Conservation (phyloP, 352 stramenopile genomes). For the Hyaloperonospora arabidopsidis region DNA sequence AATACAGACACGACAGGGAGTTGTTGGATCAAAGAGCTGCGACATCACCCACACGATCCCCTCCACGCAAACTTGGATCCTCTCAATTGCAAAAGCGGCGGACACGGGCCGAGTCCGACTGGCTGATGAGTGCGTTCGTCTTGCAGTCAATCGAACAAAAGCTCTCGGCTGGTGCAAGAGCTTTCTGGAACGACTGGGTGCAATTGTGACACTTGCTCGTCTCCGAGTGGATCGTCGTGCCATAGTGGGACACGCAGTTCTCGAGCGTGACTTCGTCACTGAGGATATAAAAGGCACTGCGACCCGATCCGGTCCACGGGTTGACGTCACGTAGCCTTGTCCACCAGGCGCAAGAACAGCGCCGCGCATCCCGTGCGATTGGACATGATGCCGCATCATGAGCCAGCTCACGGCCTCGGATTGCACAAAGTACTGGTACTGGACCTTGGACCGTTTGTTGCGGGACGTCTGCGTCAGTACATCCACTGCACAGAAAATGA, state of each 20-base stretch:
- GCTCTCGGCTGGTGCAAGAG: constrained; percentile 46
- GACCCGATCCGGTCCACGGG: constrained; percentile 35
- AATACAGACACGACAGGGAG: too few relatives aligned
- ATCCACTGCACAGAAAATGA: constrained; percentile 52
- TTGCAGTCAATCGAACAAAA: constrained; percentile 87
- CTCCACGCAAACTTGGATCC: not conserved
- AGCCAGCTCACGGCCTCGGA: constrained; percentile 81
- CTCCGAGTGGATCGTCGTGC: constrained; percentile 59
- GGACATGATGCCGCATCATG: constrained; percentile 51
- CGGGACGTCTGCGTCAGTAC: constrained; percentile 56
- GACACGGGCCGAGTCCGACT: constrained; percentile 60
- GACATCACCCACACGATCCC: too few relatives aligned
- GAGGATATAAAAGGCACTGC: constrained; percentile 63
- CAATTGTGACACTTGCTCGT: constrained; percentile 80
- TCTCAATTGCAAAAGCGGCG: constrained; percentile 43
- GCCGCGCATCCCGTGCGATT: constrained; percentile 44
- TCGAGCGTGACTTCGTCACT: constrained; percentile 54
- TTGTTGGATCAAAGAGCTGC: too few relatives aligned
- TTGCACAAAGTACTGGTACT: constrained; percentile 82
- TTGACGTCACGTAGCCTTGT: constrained; percentile 72
- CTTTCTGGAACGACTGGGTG: constrained; percentile 60
- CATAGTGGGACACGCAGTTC: constrained; percentile 55
- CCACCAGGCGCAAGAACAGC: constrained; percentile 59
- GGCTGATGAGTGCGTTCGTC: constrained; percentile 69
- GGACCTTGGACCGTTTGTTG: constrained; percentile 64